Evolutionary conservation across 306 rosid genomes (phyloP).

Genomic region (Cucumis cinereus): DNA sequence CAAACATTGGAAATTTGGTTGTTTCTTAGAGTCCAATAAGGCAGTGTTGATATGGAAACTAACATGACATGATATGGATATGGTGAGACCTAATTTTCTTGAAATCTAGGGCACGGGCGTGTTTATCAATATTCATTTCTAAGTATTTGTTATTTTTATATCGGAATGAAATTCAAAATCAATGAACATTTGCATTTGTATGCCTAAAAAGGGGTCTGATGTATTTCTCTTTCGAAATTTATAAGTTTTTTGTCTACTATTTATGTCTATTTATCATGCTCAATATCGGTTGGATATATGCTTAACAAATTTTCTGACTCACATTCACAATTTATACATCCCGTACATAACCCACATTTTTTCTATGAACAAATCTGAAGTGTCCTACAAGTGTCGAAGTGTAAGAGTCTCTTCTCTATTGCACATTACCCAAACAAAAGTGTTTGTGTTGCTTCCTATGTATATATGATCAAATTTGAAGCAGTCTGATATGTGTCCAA

Average conservation of each 20-base stretch:
- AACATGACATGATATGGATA: not conserved
- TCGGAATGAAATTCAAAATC: not conserved
- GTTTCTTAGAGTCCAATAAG: not conserved
- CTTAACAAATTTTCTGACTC: not conserved
- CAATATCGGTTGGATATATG: not conserved
- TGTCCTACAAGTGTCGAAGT: not conserved
- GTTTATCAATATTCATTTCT: too few relatives aligned
- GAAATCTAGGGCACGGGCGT: not conserved
- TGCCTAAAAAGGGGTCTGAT: too few relatives aligned
- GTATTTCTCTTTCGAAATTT: not conserved
- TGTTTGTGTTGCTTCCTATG: not conserved
- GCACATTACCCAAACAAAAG: not conserved
- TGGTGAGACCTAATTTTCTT: not conserved
- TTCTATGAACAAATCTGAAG: not conserved
- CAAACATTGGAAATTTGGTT: not conserved
- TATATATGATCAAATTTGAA: not conserved
- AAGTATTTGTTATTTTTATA: not conserved
- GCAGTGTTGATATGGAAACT: not conserved
- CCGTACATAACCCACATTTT: not conserved
- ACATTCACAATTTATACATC: not conserved
- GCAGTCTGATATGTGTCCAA: not conserved
- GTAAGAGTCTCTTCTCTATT: not conserved
- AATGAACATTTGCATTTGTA: not conserved
- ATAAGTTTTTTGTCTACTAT: not conserved
- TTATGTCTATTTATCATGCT: not conserved